phyloP scores from a whole-genome alignment of 2,329 filamentous ascomycete species.

The Calonectria pauciramosa region DNA sequence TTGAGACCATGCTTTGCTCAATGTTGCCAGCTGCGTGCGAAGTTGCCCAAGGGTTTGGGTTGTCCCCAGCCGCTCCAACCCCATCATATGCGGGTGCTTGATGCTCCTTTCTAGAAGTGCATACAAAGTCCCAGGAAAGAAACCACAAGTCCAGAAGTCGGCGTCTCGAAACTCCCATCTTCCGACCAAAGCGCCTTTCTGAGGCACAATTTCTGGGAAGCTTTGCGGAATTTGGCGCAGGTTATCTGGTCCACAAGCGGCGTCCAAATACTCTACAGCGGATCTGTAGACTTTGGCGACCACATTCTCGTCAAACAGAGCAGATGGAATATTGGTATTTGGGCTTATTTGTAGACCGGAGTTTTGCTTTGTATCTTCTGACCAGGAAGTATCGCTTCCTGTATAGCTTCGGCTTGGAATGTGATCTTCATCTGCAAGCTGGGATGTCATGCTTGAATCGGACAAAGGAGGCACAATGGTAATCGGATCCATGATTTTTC shows the following conservation, averaged over 20 bases:
- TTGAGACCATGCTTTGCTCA: slow-evolving; percentile 30
- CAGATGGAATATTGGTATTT: not conserved
- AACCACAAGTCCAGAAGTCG: slow-evolving; percentile 59
- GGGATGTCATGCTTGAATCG: not conserved
- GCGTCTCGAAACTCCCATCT: slow-evolving; percentile 47
- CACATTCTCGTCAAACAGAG: slow-evolving; percentile 17
- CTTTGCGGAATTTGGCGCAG: slow-evolving; percentile 9
- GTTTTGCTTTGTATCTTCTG: not conserved
- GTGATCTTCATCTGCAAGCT: not conserved
- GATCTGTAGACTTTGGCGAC: slow-evolving; percentile 19
- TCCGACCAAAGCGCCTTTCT: slow-evolving; percentile 42
- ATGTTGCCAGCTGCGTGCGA: slow-evolving; percentile 6
- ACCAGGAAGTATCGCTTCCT: slow-evolving; percentile 11
- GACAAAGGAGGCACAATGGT: not conserved
- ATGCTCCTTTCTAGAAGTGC: slow-evolving; percentile 51
- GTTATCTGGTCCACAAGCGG: not conserved
- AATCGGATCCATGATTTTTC: not conserved
- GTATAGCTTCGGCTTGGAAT: not conserved
- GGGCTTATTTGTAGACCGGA: not conserved
- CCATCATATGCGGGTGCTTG: slow-evolving; percentile 43
- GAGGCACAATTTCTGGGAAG: slow-evolving; percentile 52
- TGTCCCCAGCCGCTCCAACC: not conserved
- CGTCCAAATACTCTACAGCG: not conserved
- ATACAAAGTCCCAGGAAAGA: slow-evolving; percentile 56
- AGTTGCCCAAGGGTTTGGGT: not conserved